These are phyloP conservation scores for Aspergillus leporis DNA, from an alignment of 495 filamentous ascomycete genomes.

Conservation along the genomic window DNA sequence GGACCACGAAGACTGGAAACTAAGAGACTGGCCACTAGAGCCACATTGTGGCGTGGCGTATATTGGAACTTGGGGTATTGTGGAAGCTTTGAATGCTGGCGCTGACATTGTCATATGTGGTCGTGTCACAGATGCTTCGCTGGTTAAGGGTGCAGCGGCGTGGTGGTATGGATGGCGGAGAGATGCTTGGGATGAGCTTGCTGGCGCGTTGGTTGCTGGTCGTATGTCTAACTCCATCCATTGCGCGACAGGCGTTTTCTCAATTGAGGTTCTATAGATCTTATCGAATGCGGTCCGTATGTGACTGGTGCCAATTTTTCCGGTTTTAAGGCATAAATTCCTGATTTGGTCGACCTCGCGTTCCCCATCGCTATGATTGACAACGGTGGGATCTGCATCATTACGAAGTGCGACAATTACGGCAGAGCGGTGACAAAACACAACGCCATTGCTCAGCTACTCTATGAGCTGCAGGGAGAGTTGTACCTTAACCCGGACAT, in stretches of 20 bases:
- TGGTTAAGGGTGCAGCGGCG: background rate
- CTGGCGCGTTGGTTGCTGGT: conserved; percentile 22
- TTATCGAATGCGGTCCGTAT: conserved; percentile 46
- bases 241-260: conserved; percentile 39
- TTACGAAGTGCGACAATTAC: conserved; percentile 13
- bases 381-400: conserved; percentile 30
- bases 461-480: conserved; percentile 53
- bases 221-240: conserved; percentile 26
- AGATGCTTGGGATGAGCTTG: background rate
- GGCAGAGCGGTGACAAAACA: conserved; percentile 27
- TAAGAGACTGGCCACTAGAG: too few relatives aligned
- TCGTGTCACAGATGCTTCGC: background rate
- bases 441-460: conserved; percentile 40
- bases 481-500: conserved; percentile 48
- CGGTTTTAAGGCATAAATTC: conserved; percentile 42
- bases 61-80: background rate
- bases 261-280: conserved; percentile 40
- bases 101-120: background rate
- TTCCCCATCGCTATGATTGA: conserved; percentile 47
- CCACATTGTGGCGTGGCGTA: too few relatives aligned
- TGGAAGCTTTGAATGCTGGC: background rate
- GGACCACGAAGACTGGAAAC: too few relatives aligned
- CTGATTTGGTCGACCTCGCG: conserved; percentile 36
- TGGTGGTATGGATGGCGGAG: background rate
- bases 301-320: conserved; percentile 47